phyloP scores from a whole-genome alignment of 805 yeast genomes.

The Brettanomyces nanus region DNA sequence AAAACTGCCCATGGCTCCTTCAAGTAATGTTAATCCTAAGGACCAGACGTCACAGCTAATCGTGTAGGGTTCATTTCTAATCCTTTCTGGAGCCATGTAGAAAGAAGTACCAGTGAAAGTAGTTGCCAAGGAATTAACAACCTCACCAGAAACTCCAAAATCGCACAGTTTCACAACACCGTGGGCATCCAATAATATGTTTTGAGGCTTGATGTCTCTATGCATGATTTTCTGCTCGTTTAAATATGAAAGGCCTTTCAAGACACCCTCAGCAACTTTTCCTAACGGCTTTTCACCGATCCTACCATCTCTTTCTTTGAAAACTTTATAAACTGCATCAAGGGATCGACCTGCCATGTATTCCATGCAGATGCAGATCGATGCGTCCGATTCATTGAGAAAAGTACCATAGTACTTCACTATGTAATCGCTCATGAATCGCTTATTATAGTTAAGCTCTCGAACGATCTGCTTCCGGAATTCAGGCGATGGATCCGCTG shows the following conservation, averaged over 20 bases:
- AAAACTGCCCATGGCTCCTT: slow-evolving; percentile 87
- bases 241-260: slow-evolving; percentile 77
- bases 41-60: slow-evolving; percentile 98
- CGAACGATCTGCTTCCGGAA: slow-evolving; percentile 84
- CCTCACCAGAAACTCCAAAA: slow-evolving; percentile 97
- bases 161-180: slow-evolving; percentile 94
- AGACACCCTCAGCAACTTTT: slow-evolving; percentile 77
- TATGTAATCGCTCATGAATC: slow-evolving; percentile 75
- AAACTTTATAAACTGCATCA: slow-evolving; percentile 82
- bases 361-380: slow-evolving; percentile 94
- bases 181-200: slow-evolving; percentile 61
- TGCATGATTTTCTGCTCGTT: slow-evolving; percentile 87
- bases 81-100: slow-evolving; percentile 98
- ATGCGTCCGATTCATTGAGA: slow-evolving; percentile 62
- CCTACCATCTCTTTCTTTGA: slow-evolving; percentile 67
- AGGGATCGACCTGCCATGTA: slow-evolving; percentile 90
- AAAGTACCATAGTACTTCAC: slow-evolving; percentile 93
- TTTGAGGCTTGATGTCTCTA: slow-evolving; percentile 94
- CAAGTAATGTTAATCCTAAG: slow-evolving; percentile 81
- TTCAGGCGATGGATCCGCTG: slow-evolving; percentile 74
- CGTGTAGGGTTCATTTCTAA: slow-evolving; percentile 90
- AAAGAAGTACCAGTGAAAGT: slow-evolving; percentile 97
- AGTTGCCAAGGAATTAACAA: slow-evolving; percentile 88
- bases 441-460: slow-evolving; percentile 80
- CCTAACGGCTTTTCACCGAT: slow-evolving; percentile 92